Evolutionary conservation across 139 green algal genomes (phyloP).

Genomic region (Chlorella sp.): DNA sequence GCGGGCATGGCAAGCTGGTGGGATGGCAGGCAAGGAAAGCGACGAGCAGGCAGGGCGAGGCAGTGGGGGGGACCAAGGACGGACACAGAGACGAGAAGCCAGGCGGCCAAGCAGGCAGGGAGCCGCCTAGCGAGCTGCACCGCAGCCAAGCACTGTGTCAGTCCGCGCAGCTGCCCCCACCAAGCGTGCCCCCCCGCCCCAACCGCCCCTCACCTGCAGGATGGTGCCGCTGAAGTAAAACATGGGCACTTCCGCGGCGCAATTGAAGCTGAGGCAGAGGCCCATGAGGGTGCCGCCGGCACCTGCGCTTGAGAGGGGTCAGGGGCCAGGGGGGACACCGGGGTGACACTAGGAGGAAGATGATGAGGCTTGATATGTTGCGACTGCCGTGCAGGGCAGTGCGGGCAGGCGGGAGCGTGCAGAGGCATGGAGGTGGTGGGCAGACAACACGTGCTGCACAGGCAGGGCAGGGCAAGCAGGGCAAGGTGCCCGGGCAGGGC

Average conservation of each 20-base stretch:
- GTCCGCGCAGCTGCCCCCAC: no score
- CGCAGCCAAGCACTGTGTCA: no score
- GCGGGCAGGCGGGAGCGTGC: neutral
- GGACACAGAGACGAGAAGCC: no score
- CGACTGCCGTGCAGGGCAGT: no score
- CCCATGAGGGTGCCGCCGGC: slow-evolving; percentile 36
- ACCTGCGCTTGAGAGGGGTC: neutral
- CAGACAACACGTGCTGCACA: no score
- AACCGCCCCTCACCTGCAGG: slow-evolving; percentile 3
- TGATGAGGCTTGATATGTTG: neutral
- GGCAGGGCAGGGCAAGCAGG: neutral
- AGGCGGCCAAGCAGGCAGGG: no score
- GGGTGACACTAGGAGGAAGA: neutral
- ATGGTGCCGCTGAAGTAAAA: slow-evolving; percentile 33
- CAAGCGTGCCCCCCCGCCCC: no score
- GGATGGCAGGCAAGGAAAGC: neutral
- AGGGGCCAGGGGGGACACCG: neutral
- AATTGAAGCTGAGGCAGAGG: slow-evolving; percentile 41
- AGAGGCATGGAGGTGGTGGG: neutral
- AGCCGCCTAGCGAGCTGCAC: no score
- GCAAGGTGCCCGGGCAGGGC: neutral
- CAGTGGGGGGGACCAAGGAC: no score
- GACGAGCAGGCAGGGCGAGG: no score
- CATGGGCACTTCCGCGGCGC: slow-evolving; percentile 33
- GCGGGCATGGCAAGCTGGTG: neutral